Base-by-base conservation (phyloP, 1,139 yeast species). In the Blastobotrys apis region DNA sequence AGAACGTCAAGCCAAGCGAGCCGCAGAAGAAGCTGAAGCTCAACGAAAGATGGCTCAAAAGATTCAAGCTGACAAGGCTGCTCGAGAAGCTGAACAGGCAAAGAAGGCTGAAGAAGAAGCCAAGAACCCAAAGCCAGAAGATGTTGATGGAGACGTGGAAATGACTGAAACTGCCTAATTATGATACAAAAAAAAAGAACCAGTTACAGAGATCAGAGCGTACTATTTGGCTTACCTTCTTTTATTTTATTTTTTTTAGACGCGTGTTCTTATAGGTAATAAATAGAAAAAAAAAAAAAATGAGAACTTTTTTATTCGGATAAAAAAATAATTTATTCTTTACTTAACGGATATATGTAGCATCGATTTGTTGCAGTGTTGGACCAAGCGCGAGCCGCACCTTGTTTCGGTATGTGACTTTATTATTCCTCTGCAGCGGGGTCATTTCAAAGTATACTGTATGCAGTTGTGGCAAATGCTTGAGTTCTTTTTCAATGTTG, bases 401-500 rank as follows among this genome's bases (percentile, higher is more conserved):
- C 62, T 92, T 92, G 59, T 94, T 79, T 58, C 97, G 75, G 62
- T 94, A 94, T 37, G 92, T 81, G 2, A 94, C 81, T 19, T 81
- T 80, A 53, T 84, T 84, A 22, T 76, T 66, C 25, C 69, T 58
- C 59, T 92, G 97, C 13, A 94, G 63, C 1, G 97, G 97, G 57
- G 90, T 92, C n/a, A 94, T 92, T 66, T 94, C 98, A 54, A 94
- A 79, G 60, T 94, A 94, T 5, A 94, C 95, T 0, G 96, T 87
- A 47, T 88, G 95, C 45, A 94, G 70, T 5, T 75, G 72, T 1
- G 79, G 76, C 45, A 87, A 69, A 33, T 69, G 69, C 13, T 81
- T 79, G 47, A 92, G 72, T 60, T 86, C 81, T 33, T 73, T 64
- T 37, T 78, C 80, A 37, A 94, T 68, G 47, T 87, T 83, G 37